phyloP scores from a whole-genome alignment of 1,284 basidiomycete species.

The Sphagnurus paluster region DNA sequence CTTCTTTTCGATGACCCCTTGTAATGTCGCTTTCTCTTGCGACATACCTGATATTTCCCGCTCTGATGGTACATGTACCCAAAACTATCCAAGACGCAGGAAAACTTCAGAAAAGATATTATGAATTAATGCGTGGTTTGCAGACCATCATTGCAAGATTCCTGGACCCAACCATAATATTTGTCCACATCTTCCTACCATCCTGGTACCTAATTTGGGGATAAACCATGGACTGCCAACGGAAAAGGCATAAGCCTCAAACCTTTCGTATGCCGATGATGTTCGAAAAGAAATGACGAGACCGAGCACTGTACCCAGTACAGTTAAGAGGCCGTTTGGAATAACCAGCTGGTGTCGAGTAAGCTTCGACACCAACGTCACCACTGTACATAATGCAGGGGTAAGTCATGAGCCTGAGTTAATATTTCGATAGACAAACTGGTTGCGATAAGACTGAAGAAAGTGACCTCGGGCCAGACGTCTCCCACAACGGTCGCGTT shows the following conservation, averaged over 20 bases:
- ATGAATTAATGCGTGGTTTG: not conserved
- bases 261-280: constrained; percentile 71
- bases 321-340: constrained; percentile 51
- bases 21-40: constrained; percentile 39
- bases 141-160: constrained; percentile 55
- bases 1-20: constrained; percentile 69
- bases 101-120: not conserved
- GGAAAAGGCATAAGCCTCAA: constrained; percentile 21
- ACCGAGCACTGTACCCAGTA: constrained; percentile 69
- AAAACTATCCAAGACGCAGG: constrained; percentile 54
- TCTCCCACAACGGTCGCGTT: constrained; percentile 63
- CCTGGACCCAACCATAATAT: constrained; percentile 50
- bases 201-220: constrained; percentile 49
- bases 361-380: constrained; percentile 46
- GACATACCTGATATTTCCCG: constrained; percentile 37
- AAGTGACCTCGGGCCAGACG: constrained; percentile 60
- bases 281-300: constrained; percentile 70
- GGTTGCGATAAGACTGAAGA: constrained; percentile 54
- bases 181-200: constrained; percentile 64
- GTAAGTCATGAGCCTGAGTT: constrained; percentile 1
- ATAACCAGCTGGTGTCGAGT: constrained; percentile 44
- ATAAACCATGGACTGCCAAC: not conserved
- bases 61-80: constrained; percentile 59
- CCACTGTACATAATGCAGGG: constrained; percentile 42
- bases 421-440: constrained; percentile 37